Base-by-base conservation (phyloP, 2,329 filamentous ascomycete species). In the Raffaelea arxii region DNA sequence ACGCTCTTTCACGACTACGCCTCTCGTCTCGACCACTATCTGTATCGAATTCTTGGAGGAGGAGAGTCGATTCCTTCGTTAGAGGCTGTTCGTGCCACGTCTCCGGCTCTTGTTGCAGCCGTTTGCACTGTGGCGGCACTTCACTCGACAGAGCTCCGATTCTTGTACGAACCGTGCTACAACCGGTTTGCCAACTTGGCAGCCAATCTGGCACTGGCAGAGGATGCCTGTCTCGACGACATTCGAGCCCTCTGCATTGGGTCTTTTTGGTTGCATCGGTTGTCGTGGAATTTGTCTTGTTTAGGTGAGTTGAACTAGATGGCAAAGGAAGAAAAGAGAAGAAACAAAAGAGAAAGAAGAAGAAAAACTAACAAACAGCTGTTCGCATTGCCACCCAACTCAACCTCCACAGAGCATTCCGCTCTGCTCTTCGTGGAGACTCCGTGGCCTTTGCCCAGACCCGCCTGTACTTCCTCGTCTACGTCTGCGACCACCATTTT, bases 401-500 rank as follows among this genome's bases (percentile, higher is more conserved):
- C 9, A 25, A 44, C 21, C 42, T 44, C 3, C 42, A 44, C 21
- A 18, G 32, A 18, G 9, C 25, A 19, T 37, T 44, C 18, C n/a
- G 22, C 4, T 16, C n/a, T 19, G 32, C 43, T 4, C 18, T 38
- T 11, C n/a, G 23, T 7, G 30, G 30, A 19, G 35, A 38, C n/a
- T 10, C 12, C 9, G 6, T 24, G 6, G 9, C 11, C 32, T 42
- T 30, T 23, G n/a, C 12, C 12, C 38, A 36, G n/a, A 21, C 30
- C 10, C 36, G 44, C 10, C 38, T 46, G 24, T 46, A 41, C 22
- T 41, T 25, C 38, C 36, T 35, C 27, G 44, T 46, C 14, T 46
- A 41, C n/a, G 36, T 46, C 21, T 46, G 44, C 19, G 44, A 46
- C 22, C 44, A 46, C 25, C 44, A 46, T 25, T 46, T 46, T 21